phyloP scores from a whole-genome alignment of 305 asterid genomes.

The Rubia tinctorum region DNA sequence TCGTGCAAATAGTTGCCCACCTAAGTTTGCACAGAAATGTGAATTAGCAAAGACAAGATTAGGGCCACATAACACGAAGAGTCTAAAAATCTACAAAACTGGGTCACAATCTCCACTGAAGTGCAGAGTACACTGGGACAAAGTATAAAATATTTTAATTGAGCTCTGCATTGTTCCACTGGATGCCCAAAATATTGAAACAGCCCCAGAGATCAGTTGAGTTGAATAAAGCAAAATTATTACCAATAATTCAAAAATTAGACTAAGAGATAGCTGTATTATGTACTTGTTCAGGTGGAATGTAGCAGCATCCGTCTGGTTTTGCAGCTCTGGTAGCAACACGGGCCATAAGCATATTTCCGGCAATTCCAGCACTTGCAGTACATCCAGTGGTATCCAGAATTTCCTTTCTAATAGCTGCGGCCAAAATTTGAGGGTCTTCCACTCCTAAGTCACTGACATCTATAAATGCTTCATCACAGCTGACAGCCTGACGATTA shows the following conservation, averaged over 20 bases:
- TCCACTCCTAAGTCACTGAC: constrained; percentile 65
- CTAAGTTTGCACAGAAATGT: constrained; percentile 33
- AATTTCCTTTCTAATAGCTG: constrained; percentile 70
- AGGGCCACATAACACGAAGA: background rate
- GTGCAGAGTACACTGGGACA: background rate
- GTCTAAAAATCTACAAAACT: background rate
- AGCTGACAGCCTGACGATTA: constrained; percentile 82
- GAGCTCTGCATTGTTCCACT: background rate
- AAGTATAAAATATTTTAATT: background rate
- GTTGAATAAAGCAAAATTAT: background rate
- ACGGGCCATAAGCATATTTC: constrained; percentile 95
- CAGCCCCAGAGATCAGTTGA: background rate
- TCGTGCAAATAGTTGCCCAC: constrained; percentile 61
- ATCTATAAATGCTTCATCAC: constrained; percentile 97
- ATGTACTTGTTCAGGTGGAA: constrained; percentile 71
- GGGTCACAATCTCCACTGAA: background rate
- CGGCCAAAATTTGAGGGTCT: constrained; percentile 72
- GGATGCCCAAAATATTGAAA: background rate
- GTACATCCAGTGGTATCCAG: constrained; percentile 72
- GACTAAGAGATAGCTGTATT: background rate
- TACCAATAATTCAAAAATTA: background rate
- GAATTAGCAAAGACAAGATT: background rate
- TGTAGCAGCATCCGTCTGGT: constrained; percentile 85
- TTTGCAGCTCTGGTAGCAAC: constrained; percentile 95
- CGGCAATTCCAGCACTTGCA: constrained; percentile 96